phyloP scores from a whole-genome alignment of 495 filamentous ascomycete genomes.

The Trichoderma orchidacearum region DNA sequence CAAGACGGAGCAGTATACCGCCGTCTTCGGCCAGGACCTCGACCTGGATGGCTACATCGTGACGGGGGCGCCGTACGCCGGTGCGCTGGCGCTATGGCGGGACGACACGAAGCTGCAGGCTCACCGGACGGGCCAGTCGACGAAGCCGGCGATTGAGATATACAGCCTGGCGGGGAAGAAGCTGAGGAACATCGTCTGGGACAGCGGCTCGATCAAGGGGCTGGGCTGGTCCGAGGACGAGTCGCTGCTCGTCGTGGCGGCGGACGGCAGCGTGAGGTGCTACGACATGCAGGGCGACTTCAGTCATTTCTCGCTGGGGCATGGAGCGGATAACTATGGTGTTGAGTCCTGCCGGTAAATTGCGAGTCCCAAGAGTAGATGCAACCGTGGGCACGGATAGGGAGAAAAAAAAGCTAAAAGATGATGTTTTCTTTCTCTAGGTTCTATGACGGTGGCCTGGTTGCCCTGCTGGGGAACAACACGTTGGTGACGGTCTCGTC shows the following conservation, averaged over 20 bases:
- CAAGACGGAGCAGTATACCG: constrained; percentile 82
- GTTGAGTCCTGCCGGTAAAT: constrained; percentile 59
- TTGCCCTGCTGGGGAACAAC: constrained; percentile 86
- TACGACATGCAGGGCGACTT: constrained; percentile 93
- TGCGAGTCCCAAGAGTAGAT: too few species aligned
- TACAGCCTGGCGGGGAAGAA: constrained; percentile 86
- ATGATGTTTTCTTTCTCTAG: constrained; percentile 6
- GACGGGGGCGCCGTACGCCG: constrained; percentile 85
- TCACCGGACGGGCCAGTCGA: constrained; percentile 53
- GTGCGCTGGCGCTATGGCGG: constrained; percentile 80
- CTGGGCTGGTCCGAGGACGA: constrained; percentile 97
- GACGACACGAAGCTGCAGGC: constrained; percentile 75
- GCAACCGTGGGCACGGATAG: background rate
- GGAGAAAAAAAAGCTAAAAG: background rate
- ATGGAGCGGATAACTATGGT: constrained; percentile 76
- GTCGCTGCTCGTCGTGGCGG: constrained; percentile 74
- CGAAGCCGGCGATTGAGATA: constrained; percentile 80
- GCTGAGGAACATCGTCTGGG: constrained; percentile 61
- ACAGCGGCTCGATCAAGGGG: constrained; percentile 77
- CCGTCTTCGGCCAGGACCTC: constrained; percentile 78
- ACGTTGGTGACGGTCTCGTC: constrained; percentile 72
- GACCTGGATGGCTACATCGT: constrained; percentile 93
- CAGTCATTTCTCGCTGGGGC: constrained; percentile 85
- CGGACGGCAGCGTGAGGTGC: constrained; percentile 81
- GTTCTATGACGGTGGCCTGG: constrained; percentile 86